Evolutionary conservation across 345 rosid genomes (phyloP).

Genomic region (Limnanthes douglasii): DNA sequence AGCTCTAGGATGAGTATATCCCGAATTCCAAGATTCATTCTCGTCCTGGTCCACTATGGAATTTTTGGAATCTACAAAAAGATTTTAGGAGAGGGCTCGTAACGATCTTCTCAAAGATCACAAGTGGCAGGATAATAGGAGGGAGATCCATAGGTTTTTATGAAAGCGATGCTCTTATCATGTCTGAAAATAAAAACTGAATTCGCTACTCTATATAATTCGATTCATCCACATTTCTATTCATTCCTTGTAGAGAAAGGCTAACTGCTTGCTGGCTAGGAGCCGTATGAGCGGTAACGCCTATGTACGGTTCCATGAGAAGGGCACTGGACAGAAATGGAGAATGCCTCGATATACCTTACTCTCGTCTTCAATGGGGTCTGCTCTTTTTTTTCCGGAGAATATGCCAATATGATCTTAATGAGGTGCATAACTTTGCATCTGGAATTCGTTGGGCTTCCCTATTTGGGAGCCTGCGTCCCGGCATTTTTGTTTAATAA

Average conservation of each 20-base stretch:
- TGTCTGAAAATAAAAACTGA: slow-evolving; percentile 2
- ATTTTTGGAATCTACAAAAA: neutral
- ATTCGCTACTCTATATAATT: neutral
- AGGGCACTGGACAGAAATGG: slow-evolving; percentile 1
- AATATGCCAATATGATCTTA: slow-evolving; percentile 4
- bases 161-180: slow-evolving; percentile 1
- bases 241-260: slow-evolving; percentile 1
- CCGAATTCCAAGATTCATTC: neutral
- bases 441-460: neutral
- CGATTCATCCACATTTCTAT: neutral
- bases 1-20: neutral
- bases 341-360: slow-evolving; percentile 2
- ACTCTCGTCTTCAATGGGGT: neutral
- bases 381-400: slow-evolving; percentile 5
- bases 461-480: neutral
- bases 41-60: neutral
- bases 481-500: no score
- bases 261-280: neutral
- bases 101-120: slow-evolving; percentile 6
- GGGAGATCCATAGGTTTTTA: slow-evolving; percentile 1
- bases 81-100: slow-evolving; percentile 7
- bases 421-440: neutral
- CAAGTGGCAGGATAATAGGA: slow-evolving; percentile 1
- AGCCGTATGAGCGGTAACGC: neutral
- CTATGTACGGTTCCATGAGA: neutral